Base-by-base conservation (phyloP, 2,329 filamentous ascomycete genomes). In the Basipetospora chlamydospora region DNA sequence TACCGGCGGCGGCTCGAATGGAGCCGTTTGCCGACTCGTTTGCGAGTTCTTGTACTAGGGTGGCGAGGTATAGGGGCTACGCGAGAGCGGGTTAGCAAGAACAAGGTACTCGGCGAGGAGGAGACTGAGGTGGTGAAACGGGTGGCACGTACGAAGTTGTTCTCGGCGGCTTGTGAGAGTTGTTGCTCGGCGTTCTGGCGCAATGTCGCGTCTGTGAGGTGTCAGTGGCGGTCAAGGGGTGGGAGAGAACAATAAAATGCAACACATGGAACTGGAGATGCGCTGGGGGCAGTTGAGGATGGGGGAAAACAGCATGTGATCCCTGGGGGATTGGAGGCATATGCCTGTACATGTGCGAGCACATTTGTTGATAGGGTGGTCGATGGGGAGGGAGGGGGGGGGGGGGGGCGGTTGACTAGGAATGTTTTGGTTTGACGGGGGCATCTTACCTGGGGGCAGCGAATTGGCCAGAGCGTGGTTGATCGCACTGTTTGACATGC, bases 401-500 rank as follows among this genome's bases (percentile, higher is more conserved):
- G 6, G 6, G 6, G 6, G 22, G 22, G 11, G 11, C 11, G 22
- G 6, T 29, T 25, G 23, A 37, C 21, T 38, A 33, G 35, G 35
- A 31, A n/a, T 26, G 29, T 37, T 33, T 12, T 38, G 38, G 31
- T 20, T 26, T 26, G 23, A 43, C 35, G 35, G 41, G 43, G 42
- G 43, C 44, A 46, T 62, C 80, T 60, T 67, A 96, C 90, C 88
- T 57, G 87, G 73, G 56, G 87, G 92, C 65, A 96, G 77, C 61
- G 90, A 96, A 69, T 87, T 88, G 64, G 85, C 77, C 70, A 98
- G 81, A 68, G 98, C 88, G 67, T 86, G 80, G 70, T 88, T 93
- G 69, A 96, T 92, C 68, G 96, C 85, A 81, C 92, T 65, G 67
- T 67, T 72, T 61, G 70, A 72, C 70, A 74, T 85, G 60, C 55